phyloP scores from a whole-genome alignment of 2,329 filamentous ascomycete species.

The Microcyclospora pomicola region DNA sequence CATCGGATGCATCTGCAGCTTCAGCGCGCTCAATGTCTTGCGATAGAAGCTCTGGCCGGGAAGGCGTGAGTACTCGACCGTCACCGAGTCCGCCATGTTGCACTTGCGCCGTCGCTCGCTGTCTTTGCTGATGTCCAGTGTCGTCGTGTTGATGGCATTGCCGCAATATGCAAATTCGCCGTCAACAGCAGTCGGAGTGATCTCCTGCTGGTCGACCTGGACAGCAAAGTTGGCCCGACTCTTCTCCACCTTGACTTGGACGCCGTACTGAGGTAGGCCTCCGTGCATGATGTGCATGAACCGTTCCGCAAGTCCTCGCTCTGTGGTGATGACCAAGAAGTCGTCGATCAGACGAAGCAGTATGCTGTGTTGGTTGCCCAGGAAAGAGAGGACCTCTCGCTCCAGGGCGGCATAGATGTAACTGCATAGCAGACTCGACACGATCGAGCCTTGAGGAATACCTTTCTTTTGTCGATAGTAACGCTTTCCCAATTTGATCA shows the following conservation, averaged over 20 bases:
- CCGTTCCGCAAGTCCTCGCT: constrained; percentile 47
- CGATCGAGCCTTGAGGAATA: constrained; percentile 83
- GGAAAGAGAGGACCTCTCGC: constrained; percentile 51
- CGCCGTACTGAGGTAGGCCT: constrained; percentile 67
- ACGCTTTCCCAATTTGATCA: constrained; percentile 78
- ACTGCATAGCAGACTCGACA: constrained; percentile 81
- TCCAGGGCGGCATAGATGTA: constrained; percentile 93
- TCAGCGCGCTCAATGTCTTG: constrained; percentile 64
- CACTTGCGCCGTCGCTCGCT: constrained; percentile 37
- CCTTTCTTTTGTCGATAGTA: constrained; percentile 77
- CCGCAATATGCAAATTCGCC: constrained; percentile 80
- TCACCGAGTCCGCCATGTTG: constrained; percentile 56
- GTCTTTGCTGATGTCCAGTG: constrained; percentile 62
- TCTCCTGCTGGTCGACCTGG: constrained; percentile 37
- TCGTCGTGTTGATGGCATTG: constrained; percentile 56
- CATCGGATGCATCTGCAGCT: constrained; percentile 73
- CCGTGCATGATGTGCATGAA: constrained; percentile 72
- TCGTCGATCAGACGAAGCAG: constrained; percentile 81
- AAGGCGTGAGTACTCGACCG: constrained; percentile 57
- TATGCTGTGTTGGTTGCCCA: constrained; percentile 41
- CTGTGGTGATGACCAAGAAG: constrained; percentile 73
- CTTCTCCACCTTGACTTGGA: constrained; percentile 62
- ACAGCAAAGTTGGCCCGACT: constrained; percentile 74
- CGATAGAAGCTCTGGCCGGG: constrained; percentile 69
- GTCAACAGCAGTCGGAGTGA: constrained; percentile 33